Evolutionary conservation across 768 basidiomycete genomes (phyloP), one percentile per base, ranked within the genome.

Genomic region (Leccinum disarticulatum): DNA sequence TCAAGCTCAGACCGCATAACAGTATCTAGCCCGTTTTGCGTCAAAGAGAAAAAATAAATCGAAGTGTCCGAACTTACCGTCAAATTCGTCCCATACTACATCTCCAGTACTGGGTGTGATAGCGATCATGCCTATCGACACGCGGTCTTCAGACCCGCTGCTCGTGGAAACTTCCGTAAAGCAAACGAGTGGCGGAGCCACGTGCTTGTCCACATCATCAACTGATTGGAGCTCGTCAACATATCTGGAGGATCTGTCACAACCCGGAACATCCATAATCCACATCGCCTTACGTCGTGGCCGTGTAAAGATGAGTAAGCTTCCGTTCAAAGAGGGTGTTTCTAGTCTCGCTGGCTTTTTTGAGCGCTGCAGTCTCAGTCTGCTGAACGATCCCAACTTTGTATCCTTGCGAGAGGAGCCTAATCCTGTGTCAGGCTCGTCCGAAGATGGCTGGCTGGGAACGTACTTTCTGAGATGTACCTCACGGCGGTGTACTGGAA

Each of bases 41-140:
- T 64, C 52, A 51, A 48, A 47, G 56, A 5, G 50, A 52, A 38
- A 30, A 56, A 61, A 31, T 56, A 61, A 58, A 13, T 2, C 15
- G n/a, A 48, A 31, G 36, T 5, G 36, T 14, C 36, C 19, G 13
- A 31, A 54, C 68, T 55, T 66, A 88, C 91, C 94, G 55, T 90
- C 81, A 68, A 95, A 96, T 57, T 91, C 85, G 67, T 99, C 96
- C 86, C 93, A 98, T 3, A 93, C 77, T 3, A 99, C 89, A 64
- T 97, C 95, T 1, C 96, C 96, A 0, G 94, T 97, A 51, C 87
- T 87, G 1, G 95, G 92, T 58, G 86, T 85, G 15, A 97, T 86
- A 15, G 85, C 83, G 35, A 98, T 80, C 73, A 98, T 78, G 8
- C 87, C 87, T 43, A 98, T 80, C 1, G 66, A 74, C 4, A 84